These are phyloP conservation scores for Aspergillus coremiiformis DNA, from an alignment of 495 filamentous ascomycete species.

Conservation along the genomic window DNA sequence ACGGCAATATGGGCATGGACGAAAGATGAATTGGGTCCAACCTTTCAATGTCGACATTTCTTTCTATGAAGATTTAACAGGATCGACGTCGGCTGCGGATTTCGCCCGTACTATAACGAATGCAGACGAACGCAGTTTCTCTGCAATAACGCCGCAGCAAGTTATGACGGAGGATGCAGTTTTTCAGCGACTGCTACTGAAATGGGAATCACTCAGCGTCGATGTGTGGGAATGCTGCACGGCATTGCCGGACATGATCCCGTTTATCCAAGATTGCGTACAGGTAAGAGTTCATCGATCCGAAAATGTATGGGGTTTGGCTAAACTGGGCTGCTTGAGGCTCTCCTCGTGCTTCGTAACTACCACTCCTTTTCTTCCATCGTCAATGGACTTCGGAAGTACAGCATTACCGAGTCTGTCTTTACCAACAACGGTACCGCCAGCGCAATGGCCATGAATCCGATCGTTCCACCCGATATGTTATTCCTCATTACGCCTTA, in stretches of 20 bases:
- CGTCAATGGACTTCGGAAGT: slow-evolving; percentile 28
- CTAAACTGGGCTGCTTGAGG: slow-evolving; percentile 12
- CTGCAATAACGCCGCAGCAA: slow-evolving; percentile 17
- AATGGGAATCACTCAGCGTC: slow-evolving; percentile 29
- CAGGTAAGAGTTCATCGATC: slow-evolving; percentile 20
- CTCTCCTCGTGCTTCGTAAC: slow-evolving; percentile 20
- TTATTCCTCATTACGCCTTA: slow-evolving; percentile 21
- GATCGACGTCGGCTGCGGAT: slow-evolving; percentile 24
- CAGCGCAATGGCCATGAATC: slow-evolving; percentile 17
- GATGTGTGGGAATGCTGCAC: slow-evolving; percentile 38
- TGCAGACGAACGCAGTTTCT: slow-evolving; percentile 25
- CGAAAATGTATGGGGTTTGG: neutral
- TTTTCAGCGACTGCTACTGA: slow-evolving; percentile 10
- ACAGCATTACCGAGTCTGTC: slow-evolving; percentile 22
- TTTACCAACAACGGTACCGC: slow-evolving; percentile 8
- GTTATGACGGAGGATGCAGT: slow-evolving; percentile 17
- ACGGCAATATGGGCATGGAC: slow-evolving; percentile 28
- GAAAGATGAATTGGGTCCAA: slow-evolving; percentile 30
- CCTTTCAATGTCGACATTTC: slow-evolving; percentile 26
- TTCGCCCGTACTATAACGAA: slow-evolving; percentile 26
- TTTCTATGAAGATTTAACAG: slow-evolving; percentile 29
- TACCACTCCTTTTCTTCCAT: slow-evolving; percentile 35
- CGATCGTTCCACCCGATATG: slow-evolving; percentile 20
- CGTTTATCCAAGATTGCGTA: slow-evolving; percentile 29
- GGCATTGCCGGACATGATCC: slow-evolving; percentile 28